Conservation (phyloP, 192 early-diverging fungal genomes). For the Coemansia sp. region DNA sequence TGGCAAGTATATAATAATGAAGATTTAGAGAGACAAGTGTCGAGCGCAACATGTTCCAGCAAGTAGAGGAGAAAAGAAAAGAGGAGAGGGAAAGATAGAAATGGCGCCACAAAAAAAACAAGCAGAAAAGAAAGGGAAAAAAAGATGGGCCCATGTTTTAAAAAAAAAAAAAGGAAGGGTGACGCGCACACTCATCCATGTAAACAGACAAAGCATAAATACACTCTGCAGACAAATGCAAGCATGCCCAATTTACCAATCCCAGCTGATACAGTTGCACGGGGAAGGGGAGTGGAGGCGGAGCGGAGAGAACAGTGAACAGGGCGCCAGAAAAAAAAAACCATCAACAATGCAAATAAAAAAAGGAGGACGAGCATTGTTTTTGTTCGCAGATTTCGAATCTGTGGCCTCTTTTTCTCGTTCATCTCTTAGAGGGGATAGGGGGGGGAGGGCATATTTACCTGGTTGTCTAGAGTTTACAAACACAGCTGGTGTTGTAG, state of each 20-base stretch:
- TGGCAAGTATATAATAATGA: conserved; percentile 6
- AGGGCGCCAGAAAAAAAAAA: too few relatives aligned
- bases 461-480: conserved; percentile 27
- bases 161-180: too few relatives aligned
- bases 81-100: neutral
- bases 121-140: neutral
- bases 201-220: too few relatives aligned
- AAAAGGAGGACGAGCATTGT: too few relatives aligned
- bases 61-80: neutral
- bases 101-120: neutral
- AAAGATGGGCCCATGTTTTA: neutral
- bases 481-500: conserved; percentile 49
- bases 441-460: conserved; percentile 9
- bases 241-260: too few relatives aligned
- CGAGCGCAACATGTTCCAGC: neutral
- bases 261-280: neutral
- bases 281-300: neutral
- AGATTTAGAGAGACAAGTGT: neutral
- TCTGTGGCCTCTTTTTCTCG: neutral
- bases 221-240: too few relatives aligned
- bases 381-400: too few relatives aligned
- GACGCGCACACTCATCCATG: too few relatives aligned
- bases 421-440: neutral
- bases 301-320: neutral
- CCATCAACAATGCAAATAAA: too few relatives aligned